Evolutionary conservation across 139 green algal species (phyloP), one percentile per base, ranked within the genome.

Genomic region (Picochlorum sp.): DNA sequence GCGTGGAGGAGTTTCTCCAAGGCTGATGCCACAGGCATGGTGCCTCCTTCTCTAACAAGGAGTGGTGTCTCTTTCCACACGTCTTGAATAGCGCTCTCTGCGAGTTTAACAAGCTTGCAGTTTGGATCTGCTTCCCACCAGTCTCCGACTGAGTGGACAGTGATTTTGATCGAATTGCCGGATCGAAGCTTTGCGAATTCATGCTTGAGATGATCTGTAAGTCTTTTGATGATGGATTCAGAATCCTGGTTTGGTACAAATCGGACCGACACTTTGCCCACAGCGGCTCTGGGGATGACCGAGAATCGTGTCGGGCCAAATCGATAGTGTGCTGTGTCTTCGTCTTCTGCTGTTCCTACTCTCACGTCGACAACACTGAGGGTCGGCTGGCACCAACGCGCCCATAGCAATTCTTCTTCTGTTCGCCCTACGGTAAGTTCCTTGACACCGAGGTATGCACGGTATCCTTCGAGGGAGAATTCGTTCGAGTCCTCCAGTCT

Each of bases 271-370:
- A 96, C 73, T 69, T 92, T 89, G 61, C 79, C 90, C 3, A 86
- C 74, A 4, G 80, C 89, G 4, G 69, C 73, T 69, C 72, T 76
- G n/a, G 92, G 92, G 50, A 98, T 92, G 30, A 96, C 86, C 20
- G 80, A 92, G 81, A 96, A 98, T 47, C 91, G 81, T 4, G 89
- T 96, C 34, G 90, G 90, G 14, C 90, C 90, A 72, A 96, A 96
- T 68, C 82, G 74, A 71, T 83, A 86, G 57, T 71, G 66, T 23
- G 57, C 61, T 37, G 67, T 65, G 5, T 71, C 68, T 44, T 50
- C 49, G 44, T 69, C 62, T 56, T 71, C 73, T 15, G 61, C 62
- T n/a, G 71, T 72, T 14, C 75, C 76, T 10, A 76, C 66, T 1
- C 86, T 73, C 57, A 98, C 81, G 71, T 95, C 92, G 45, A 95